Evolutionary conservation across 192 early-diverging fungal species (phyloP).

Genomic region (Coemansia sp.): DNA sequence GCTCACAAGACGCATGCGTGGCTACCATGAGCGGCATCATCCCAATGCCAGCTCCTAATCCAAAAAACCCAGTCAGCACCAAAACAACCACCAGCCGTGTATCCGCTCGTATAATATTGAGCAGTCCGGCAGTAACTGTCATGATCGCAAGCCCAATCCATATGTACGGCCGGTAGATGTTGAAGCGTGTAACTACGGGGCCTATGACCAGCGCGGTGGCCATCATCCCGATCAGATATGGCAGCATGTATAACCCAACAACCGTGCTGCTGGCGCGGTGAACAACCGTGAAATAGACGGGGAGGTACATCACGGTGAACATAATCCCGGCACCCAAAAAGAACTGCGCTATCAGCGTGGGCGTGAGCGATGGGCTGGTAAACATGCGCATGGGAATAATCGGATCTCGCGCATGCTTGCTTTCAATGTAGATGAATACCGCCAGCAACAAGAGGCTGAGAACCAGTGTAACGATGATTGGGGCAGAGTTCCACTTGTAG

Average conservation of each 20-base stretch:
- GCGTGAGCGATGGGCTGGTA: constrained; percentile 13
- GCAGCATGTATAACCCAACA: constrained; percentile 25
- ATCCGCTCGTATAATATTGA: constrained; percentile 18
- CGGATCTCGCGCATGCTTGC: constrained; percentile 61
- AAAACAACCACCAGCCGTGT: constrained; percentile 16
- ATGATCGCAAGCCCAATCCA: constrained; percentile 23
- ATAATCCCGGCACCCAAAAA: constrained; percentile 29
- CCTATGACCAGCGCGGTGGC: constrained; percentile 20
- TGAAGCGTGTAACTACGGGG: constrained; percentile 15
- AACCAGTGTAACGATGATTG: constrained; percentile 45
- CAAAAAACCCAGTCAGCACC: constrained; percentile 24
- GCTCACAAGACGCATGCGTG: constrained; percentile 20
- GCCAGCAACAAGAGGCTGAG: constrained; percentile 52
- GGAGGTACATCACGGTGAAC: constrained; percentile 27
- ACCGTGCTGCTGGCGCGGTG: constrained; percentile 15
- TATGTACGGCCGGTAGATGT: constrained; percentile 31
- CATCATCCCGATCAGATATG: constrained; percentile 31
- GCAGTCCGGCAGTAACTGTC: constrained; percentile 17
- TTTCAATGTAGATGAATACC: constrained; percentile 62
- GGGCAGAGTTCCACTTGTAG: constrained; percentile 63
- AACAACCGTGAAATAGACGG: constrained; percentile 32
- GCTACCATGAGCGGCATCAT: constrained; percentile 30
- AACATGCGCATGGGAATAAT: constrained; percentile 61
- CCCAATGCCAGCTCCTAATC: constrained; percentile 21
- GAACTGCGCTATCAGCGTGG: constrained; percentile 19